Base-by-base conservation (phyloP, 106 monocot genomes). In the Agapanthus africanus region DNA sequence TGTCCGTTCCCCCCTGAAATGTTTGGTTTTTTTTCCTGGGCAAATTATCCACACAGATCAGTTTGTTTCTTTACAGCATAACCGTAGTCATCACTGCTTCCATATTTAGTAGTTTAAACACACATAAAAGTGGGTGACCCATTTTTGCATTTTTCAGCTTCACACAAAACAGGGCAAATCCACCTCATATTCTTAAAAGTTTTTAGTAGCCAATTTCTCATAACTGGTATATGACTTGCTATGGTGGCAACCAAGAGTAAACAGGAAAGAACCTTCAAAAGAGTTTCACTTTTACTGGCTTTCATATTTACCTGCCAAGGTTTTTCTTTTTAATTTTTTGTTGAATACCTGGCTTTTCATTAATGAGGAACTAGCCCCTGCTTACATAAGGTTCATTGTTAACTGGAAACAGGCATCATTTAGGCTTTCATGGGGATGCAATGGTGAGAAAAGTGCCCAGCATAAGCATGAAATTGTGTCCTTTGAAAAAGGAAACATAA, bases 391-490 rank as follows among this genome's bases (percentile, higher is more conserved):
- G 0, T 13, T 56, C 3, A 56, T 64, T 28, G 28, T 71, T 31
- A 63, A 13, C 44, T 52, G 40, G 8, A 56, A 76, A 19, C 74
- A 97, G 97, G 92, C 92, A 68, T 84, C 84, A 59, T 97, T 97
- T 79, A 97, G 50, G 80, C 97, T 97, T 80, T 86, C 78, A 52
- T 92, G 97, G 97, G 97, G 97, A 77, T 92, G 80, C 77, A 89
- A 92, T 83, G 89, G 85, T 59, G 81, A 85, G n/a, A 86, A 77
- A 54, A 92, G 73, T 74, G 89, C 84, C 5, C 92, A 92, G 71
- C 92, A 97, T 68, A 97, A 92, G 71, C 97, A 83, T 77, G 97
- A 97, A 19, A 69, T 97, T 66, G 97, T 92, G 36, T 97, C 97
- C 36, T 97, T 97, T 78, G 97, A 90, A 71, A 82, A 68, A 83